Conservation (phyloP, 805 yeast genomes). For the Zygosaccharomyces kombuchaensis region DNA sequence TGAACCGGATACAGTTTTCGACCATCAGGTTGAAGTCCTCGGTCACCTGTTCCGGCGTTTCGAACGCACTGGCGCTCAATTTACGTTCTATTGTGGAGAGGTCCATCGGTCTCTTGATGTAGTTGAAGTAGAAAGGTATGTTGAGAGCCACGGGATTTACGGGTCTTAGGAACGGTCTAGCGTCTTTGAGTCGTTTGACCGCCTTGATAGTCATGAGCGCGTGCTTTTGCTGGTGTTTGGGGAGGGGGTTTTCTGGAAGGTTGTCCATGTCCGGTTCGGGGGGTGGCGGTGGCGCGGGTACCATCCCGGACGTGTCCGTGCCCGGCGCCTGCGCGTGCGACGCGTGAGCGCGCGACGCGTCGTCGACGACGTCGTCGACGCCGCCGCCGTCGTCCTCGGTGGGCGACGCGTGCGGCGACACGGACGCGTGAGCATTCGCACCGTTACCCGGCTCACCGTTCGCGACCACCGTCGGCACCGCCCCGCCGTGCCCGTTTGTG, state of each 20-base stretch:
- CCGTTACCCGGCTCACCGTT: conserved; percentile 1
- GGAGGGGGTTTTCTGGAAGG: conserved; percentile 61
- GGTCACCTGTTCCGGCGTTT: conserved; percentile 58
- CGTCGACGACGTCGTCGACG: not conserved
- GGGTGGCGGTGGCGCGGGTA: conserved; percentile 74
- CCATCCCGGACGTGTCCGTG: conserved; percentile 3
- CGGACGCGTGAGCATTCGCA: no score
- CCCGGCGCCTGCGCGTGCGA: conserved; percentile 4
- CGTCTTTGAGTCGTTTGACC: conserved; percentile 85
- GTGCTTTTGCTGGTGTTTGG: conserved; percentile 79
- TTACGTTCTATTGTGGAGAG: conserved; percentile 85
- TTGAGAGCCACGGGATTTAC: conserved; percentile 86
- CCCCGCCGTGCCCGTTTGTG: conserved; percentile 6
- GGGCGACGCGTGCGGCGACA: conserved; percentile 7
- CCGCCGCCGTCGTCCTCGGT: conserved; percentile 5
- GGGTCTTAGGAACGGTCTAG: conserved; percentile 82
- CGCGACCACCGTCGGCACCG: conserved; percentile 6
- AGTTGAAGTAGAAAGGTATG: conserved; percentile 85
- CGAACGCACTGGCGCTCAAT: conserved; percentile 65
- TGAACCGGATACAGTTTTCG: conserved; percentile 72
- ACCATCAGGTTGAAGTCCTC: conserved; percentile 85
- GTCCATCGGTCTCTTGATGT: conserved; percentile 87
- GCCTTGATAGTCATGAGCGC: conserved; percentile 77
- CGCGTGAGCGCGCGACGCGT: conserved; percentile 4
- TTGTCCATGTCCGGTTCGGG: conserved; percentile 69